Percentiles rank a stretch among this genome's conserved stretches.
Conservation (phyloP, 2,329 filamentous ascomycete genomes). For the Ampelomyces quisqualis region DNA sequence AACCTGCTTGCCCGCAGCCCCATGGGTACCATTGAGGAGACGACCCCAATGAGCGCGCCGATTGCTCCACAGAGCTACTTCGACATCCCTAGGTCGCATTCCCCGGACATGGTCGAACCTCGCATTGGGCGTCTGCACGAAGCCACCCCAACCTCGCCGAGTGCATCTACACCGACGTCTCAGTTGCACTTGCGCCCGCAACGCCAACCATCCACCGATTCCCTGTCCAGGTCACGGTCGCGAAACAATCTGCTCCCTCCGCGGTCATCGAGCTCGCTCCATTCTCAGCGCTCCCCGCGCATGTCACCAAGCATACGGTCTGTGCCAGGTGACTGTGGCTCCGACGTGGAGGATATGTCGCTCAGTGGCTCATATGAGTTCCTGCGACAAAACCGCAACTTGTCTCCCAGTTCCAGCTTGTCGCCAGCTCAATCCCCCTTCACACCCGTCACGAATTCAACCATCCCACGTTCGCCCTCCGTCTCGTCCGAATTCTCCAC, state of each 20-base stretch:
- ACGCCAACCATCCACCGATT: constrained; percentile 45
- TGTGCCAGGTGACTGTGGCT: constrained; percentile 55
- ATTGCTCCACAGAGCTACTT: constrained; percentile 47
- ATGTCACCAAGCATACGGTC: constrained; percentile 50
- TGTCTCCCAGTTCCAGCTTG: constrained; percentile 69
- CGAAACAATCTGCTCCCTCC: constrained; percentile 43
- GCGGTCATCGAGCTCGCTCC: constrained; percentile 42
- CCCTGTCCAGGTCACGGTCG: constrained; percentile 26
- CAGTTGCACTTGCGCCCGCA: constrained; percentile 41
- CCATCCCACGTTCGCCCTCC: constrained; percentile 74
- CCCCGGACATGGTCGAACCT: constrained; percentile 50
- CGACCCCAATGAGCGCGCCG: constrained; percentile 23
- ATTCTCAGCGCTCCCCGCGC: constrained; percentile 34
- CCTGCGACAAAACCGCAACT: constrained; percentile 65
- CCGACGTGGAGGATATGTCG: constrained; percentile 69
- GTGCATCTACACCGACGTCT: constrained; percentile 34
- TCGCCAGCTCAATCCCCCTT: constrained; percentile 63
- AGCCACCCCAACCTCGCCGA: constrained; percentile 46
- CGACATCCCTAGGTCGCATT: constrained; percentile 48
- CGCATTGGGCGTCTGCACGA: constrained; percentile 43
- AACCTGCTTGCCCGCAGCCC: constrained; percentile 34
- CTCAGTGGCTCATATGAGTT: constrained; percentile 63
- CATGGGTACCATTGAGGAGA: constrained; percentile 41
- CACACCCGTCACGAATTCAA: constrained; percentile 61
- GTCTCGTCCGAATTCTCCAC: constrained; percentile 78